Base-by-base conservation (phyloP, 2,329 filamentous ascomycete genomes). In the Aspergillus versicolor region DNA sequence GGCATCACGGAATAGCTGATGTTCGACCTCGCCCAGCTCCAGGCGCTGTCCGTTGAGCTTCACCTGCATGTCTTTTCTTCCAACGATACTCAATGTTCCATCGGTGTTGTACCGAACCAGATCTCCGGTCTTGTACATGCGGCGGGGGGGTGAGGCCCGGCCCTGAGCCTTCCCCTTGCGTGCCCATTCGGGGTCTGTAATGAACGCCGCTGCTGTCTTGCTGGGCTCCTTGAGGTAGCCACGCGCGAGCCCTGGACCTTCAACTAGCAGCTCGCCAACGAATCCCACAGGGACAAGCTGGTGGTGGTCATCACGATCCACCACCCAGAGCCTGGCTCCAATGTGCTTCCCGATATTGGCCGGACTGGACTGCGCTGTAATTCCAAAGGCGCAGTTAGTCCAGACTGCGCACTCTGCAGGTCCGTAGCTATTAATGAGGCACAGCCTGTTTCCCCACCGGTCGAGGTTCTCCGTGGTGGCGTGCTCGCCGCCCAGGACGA, bases 381-480 rank as follows among this genome's bases (percentile, higher is more conserved):
- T 57, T 57, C 8, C 48, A n/a, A n/a, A 38, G 1, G 57, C 47
- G 4, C 54, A 54, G 13, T 60, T n/a, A n/a, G n/a, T n/a, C n/a
- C n/a, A 41, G 40, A 57, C 51, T 32, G 59, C 61, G 47, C 64
- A 67, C 56, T 75, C 73, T 27, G 64, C 67, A 0, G 73, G 61
- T 0, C 62, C 62, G 61, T 71, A 72, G 48, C 66, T 70, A 27
- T 74, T 73, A 52, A n/a, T n/a, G n/a, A n/a, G n/a, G n/a, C n/a
- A n/a, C n/a, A n/a, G n/a, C n/a, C n/a, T 52, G 74, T 61, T 58
- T 74, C n/a, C 46, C 45, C 12, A 61, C 43, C 22, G 46, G 52
- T 17, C 40, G 42, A 2, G 57, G 34, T n/a, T n/a, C n/a, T n/a
- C n/a, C n/a, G n/a, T n/a, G n/a, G 50, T 49, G 4, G 57, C 48